Evolutionary conservation across 1,284 basidiomycete species (phyloP).

Genomic region (Rhodofomes roseus): DNA sequence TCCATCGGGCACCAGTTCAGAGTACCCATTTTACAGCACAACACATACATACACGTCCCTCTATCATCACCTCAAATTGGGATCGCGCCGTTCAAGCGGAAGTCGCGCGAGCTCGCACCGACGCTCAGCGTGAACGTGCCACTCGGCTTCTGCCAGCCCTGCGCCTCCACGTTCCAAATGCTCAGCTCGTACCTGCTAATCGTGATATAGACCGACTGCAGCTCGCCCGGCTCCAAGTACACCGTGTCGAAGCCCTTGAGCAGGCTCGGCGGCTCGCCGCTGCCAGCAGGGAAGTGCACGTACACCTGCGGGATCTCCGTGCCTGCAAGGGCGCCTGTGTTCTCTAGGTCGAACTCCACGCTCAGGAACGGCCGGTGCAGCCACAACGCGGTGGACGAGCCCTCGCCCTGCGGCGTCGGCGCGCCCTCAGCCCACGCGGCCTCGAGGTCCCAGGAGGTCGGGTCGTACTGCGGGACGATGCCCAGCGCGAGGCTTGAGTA

Average conservation of each 20-base stretch:
- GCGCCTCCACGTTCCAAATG: constrained; percentile 43
- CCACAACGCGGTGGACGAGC: constrained; percentile 56
- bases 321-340: constrained; percentile 52
- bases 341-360: constrained; percentile 57
- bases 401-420: constrained; percentile 42
- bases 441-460: constrained; percentile 30
- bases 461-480: constrained; percentile 31
- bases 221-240: constrained; percentile 33
- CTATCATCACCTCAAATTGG: constrained; percentile 17
- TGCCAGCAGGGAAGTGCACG: constrained; percentile 35
- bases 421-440: constrained; percentile 52
- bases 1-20: background rate
- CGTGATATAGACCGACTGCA: constrained; percentile 31
- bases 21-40: background rate
- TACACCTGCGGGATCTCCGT: constrained; percentile 51
- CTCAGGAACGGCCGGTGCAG: constrained; percentile 59
- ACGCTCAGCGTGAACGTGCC: constrained; percentile 43
- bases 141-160: constrained; percentile 49
- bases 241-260: constrained; percentile 45
- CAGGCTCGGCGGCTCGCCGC: constrained; percentile 39
- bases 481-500: constrained; percentile 53
- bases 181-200: constrained; percentile 43
- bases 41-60: background rate
- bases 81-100: constrained; percentile 27
- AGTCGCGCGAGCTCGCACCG: constrained; percentile 53